Evolutionary conservation across 352 stramenopile species (phyloP).

Genomic region (Phytophthora cajani): DNA sequence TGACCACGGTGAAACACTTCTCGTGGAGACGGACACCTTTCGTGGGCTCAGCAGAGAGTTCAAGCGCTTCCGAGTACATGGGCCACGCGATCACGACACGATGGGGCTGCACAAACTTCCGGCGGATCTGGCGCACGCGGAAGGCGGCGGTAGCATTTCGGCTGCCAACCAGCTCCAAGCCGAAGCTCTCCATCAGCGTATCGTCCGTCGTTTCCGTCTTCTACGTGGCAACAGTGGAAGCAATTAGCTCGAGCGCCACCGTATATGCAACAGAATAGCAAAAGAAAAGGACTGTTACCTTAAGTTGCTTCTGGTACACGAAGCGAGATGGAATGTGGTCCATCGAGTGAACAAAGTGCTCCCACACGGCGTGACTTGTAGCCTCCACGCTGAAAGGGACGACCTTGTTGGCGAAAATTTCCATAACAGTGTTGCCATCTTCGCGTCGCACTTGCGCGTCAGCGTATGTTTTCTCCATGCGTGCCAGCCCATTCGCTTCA

Average conservation of each 20-base stretch:
- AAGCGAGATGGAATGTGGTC: slow-evolving; percentile 63
- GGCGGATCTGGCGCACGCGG: slow-evolving; percentile 58
- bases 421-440: slow-evolving; percentile 50
- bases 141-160: slow-evolving; percentile 60
- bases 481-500: slow-evolving; percentile 53
- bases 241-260: slow-evolving; percentile 16
- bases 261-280: neutral
- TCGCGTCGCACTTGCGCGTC: slow-evolving; percentile 58
- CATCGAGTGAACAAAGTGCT: slow-evolving; percentile 65
- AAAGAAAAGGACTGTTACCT: slow-evolving; percentile 31
- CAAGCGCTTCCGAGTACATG: slow-evolving; percentile 55
- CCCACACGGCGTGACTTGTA: slow-evolving; percentile 53
- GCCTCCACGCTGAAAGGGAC: slow-evolving; percentile 56
- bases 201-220: slow-evolving; percentile 53
- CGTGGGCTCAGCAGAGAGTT: slow-evolving; percentile 56
- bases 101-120: slow-evolving; percentile 57
- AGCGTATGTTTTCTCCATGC: slow-evolving; percentile 57
- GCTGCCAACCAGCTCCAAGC: slow-evolving; percentile 55
- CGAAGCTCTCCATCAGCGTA: slow-evolving; percentile 63
- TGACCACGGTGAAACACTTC: slow-evolving; percentile 71
- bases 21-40: slow-evolving; percentile 65
- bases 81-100: slow-evolving; percentile 70
- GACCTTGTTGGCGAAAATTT: slow-evolving; percentile 68
- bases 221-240: slow-evolving; percentile 34
- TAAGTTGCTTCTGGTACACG: slow-evolving; percentile 60